Percentiles rank a stretch among this genome's conserved stretches.
Conservation (phyloP, 345 rosid genomes). For the Linum lewisii region DNA sequence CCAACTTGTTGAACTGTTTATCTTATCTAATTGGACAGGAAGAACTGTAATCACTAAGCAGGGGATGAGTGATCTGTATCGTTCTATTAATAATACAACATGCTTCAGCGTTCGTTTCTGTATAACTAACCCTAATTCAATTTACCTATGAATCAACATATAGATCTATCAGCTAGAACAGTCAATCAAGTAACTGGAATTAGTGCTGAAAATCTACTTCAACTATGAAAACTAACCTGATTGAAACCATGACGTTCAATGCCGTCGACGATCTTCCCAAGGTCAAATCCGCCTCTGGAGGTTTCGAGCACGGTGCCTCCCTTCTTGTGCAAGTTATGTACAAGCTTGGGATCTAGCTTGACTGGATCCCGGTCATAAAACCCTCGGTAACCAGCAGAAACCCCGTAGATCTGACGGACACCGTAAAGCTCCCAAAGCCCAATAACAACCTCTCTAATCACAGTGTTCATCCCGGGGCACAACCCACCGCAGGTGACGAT, state of each 20-base stretch:
- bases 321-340: conserved; percentile 57
- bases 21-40: no score
- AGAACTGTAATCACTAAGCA: no score
- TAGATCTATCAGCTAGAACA: no score
- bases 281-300: conserved; percentile 77
- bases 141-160: not conserved
- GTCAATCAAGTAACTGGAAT: not conserved
- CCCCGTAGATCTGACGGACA: conserved; percentile 57
- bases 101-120: no score
- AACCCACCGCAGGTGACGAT: conserved; percentile 87
- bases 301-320: conserved; percentile 84
- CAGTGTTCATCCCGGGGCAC: conserved; percentile 89
- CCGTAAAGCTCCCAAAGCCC: conserved; percentile 87
- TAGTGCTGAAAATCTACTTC: not conserved
- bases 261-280: conserved; percentile 54
- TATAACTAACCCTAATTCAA: conserved; percentile 5
- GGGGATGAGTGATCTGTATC: no score
- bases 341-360: conserved; percentile 51
- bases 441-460: conserved; percentile 73
- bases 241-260: conserved; percentile 43
- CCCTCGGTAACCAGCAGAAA: conserved; percentile 78
- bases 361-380: conserved; percentile 53
- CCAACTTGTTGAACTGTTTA: no score
- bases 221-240: conserved; percentile 45
- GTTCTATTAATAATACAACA: no score